Base-by-base conservation (phyloP, 345 rosid species). In the Brassica juncea region DNA sequence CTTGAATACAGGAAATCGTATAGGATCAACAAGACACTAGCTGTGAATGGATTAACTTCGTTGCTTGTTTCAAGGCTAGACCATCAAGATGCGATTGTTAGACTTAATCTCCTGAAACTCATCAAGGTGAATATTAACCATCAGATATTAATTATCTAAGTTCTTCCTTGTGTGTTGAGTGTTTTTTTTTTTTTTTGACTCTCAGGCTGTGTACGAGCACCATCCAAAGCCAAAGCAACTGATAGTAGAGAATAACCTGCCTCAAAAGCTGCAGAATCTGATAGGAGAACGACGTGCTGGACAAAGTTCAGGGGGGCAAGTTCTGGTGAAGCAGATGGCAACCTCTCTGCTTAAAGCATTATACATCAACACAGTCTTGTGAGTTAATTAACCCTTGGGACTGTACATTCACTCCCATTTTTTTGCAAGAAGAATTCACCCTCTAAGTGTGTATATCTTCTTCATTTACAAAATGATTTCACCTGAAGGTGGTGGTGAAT, bases 211-310 rank as follows among this genome's bases (percentile, higher is more conserved):
- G 12, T 95, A 95, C 57, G 99, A 95, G 93, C 99, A 93, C 80
- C 99, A 95, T 78, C 99, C 99, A 4, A 88, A 91, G 44, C 99
- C 99, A 19, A 95, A 95, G 75, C 98, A 95, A 71, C 82, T 95
- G 88, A 95, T 95, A 3, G 94, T 95, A 74, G 99, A 95, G 91
- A 95, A 93, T 62, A 91, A 93, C 77, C 87, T 95, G 14, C 98
- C 98, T 8, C 91, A 84, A 59, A 91, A 93, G 70, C 92, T 95
- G 74, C 85, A 89, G 83, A 91, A 87, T 82, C 84, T 95, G 64
- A 95, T 95, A 0, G 99, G 91, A 81, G 99, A 95, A 82, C 91
- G 99, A n/a, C 84, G 99, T 31, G 98, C 91, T 47, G 98, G 98
- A 54, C 99, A 90, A 78, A 84, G 96, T 27, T 95, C 96, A 8